These are phyloP conservation scores for Cubamyces sp. DNA, from an alignment of 768 basidiomycete species.

Conservation along the genomic window DNA sequence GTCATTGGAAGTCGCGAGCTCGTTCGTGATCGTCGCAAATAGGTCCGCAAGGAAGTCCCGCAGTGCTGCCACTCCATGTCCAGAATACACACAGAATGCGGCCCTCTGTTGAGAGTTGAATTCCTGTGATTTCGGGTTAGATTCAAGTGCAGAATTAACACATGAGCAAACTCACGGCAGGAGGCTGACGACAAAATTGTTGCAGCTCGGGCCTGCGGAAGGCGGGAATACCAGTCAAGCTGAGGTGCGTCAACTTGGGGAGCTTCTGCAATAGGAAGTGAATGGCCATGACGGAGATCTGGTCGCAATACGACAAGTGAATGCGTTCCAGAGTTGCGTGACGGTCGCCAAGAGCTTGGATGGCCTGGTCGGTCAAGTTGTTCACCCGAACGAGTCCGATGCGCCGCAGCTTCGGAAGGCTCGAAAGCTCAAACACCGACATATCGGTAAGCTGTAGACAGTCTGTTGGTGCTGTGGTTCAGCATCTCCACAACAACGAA, in stretches of 20 bases:
- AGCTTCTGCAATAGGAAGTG: conserved; percentile 88
- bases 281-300: conserved; percentile 89
- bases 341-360: conserved; percentile 85
- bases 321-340: conserved; percentile 91
- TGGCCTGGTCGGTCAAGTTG: conserved; percentile 92
- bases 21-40: conserved; percentile 75
- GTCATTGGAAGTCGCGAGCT: conserved; percentile 51
- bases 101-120: conserved; percentile 88
- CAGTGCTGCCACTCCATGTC: conserved; percentile 83
- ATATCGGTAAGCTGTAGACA: conserved; percentile 89
- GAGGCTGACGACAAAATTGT: conserved; percentile 86
- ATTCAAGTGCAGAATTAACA: not conserved
- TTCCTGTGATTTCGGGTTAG: conserved; percentile 53
- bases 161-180: conserved; percentile 59
- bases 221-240: conserved; percentile 94
- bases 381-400: conserved; percentile 94
- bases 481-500: not conserved
- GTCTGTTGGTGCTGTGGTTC: conserved; percentile 47
- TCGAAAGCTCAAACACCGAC: conserved; percentile 90
- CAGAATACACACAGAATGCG: conserved; percentile 96
- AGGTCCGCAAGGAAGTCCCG: conserved; percentile 77
- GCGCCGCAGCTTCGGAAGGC: conserved; percentile 86
- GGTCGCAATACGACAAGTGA: conserved; percentile 96
- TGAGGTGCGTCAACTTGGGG: conserved; percentile 91
- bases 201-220: conserved; percentile 88